Evolutionary conservation across 106 monocot species (phyloP), one percentile per base, ranked within the genome.

Genomic region (Hemerocallis citrina): DNA sequence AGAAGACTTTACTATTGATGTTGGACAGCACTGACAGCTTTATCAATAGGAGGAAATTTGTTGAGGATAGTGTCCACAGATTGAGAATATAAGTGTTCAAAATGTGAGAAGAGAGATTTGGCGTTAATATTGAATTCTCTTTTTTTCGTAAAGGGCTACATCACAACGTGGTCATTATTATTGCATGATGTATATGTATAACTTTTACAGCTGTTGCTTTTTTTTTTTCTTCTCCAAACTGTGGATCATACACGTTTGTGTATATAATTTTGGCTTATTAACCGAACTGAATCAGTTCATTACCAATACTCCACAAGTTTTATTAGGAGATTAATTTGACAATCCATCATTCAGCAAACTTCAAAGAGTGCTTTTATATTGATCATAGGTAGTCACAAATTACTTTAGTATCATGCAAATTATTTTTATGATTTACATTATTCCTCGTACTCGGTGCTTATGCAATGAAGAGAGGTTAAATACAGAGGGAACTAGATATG

Each of bases 391-490:
- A 57, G 19, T 57, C 7, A 9, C 10, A 36, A 20, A 34, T 9
- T 1, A 7, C 7, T 22, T 20, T 34, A 57, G 57, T 37, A 57
- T 57, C 14, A 57, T 22, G n/a, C 57, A 57, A 35, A 33, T 55
- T 12, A 36, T 36, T 57, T 57, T 9, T 33, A 34, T n/a, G 24
- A n/a, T n/a, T 57, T 36, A 34, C 57, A 57, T 36, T 31, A 55
- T 55, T 16, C 5, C 36, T 37, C 33, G 10, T 2, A 20, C 22
- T 25, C 6, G 10, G 36, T 3, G n/a, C n/a, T n/a, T n/a, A n/a
- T n/a, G n/a, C n/a, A n/a, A 21, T 33, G 17, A 19, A 7, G 8
- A 0, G 3, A 6, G 0, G 13, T 15, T 17, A 22, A 37, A 20
- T 0, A 60, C 1, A 32, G 0, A 10, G 3, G n/a, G 1, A 41